Percentiles rank a stretch among this genome's conserved stretches.
phyloP scores from a whole-genome alignment of 306 rosid genomes.

The Purshia tridentata region DNA sequence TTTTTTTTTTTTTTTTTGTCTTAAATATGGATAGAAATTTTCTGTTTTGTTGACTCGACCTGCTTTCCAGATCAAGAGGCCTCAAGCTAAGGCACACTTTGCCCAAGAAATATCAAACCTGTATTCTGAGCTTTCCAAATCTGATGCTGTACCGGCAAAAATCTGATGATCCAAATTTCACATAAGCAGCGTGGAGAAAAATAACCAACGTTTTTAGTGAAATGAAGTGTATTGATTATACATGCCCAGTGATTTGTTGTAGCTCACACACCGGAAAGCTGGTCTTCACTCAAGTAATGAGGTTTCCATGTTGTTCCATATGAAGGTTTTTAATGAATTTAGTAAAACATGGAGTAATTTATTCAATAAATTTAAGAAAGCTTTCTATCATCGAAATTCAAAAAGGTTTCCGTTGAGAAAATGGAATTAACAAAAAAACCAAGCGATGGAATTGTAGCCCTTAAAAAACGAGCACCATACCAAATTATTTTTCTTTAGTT shows the following conservation, averaged over 20 bases:
- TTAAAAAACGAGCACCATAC: no score
- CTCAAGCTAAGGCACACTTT: slow-evolving; percentile 76
- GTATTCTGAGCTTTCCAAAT: slow-evolving; percentile 63
- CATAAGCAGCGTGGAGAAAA: neutral
- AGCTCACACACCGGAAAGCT: neutral
- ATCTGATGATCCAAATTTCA: slow-evolving; percentile 11
- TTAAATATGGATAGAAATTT: neutral
- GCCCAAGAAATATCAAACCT: slow-evolving; percentile 63
- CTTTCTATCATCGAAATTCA: no score
- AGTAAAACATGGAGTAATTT: no score
- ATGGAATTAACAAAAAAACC: no score
- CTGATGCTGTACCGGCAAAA: slow-evolving; percentile 41
- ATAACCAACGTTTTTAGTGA: neutral
- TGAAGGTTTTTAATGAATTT: neutral
- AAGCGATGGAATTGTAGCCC: no score
- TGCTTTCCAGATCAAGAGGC: slow-evolving; percentile 67
- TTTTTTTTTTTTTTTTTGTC: neutral
- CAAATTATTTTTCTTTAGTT: no score
- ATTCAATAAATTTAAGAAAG: no score
- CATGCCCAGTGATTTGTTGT: neutral
- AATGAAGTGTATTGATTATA: neutral
- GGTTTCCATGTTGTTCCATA: neutral
- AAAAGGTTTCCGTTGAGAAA: no score
- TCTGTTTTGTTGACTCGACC: slow-evolving; percentile 12
- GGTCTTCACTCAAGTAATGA: neutral